Percentiles rank a stretch among this genome's conserved stretches.
Conservation (phyloP, 2,329 filamentous ascomycete species). For the Hypoxylon sp. region DNA sequence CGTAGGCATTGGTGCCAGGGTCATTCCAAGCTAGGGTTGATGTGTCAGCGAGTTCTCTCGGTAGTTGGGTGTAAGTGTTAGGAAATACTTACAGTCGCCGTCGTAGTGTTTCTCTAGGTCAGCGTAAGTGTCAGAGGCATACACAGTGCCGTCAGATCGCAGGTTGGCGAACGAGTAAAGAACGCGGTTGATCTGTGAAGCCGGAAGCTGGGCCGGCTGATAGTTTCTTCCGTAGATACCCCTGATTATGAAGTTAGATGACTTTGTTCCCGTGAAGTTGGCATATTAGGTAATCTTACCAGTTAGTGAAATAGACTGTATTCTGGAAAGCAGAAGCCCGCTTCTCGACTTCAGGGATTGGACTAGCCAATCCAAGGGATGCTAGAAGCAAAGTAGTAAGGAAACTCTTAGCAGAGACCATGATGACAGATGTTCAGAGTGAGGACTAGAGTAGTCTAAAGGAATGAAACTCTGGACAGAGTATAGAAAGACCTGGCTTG, state of each 20-base stretch:
- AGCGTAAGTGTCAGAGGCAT: slow-evolving; percentile 77
- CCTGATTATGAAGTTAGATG: slow-evolving; percentile 57
- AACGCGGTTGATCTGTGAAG: slow-evolving; percentile 80
- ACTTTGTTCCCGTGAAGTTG: neutral
- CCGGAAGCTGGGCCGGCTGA: slow-evolving; percentile 78
- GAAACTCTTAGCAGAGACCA: slow-evolving; percentile 50
- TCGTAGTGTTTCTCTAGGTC: slow-evolving; percentile 82
- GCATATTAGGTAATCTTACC: slow-evolving; percentile 56
- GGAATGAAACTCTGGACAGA: slow-evolving; percentile 27
- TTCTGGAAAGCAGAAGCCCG: slow-evolving; percentile 59
- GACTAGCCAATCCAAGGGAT: slow-evolving; percentile 47
- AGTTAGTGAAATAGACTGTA: slow-evolving; percentile 66
- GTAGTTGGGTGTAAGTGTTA: neutral
- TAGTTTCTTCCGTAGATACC: slow-evolving; percentile 82
- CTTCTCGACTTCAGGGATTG: slow-evolving; percentile 44
- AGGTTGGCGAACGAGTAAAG: slow-evolving; percentile 88
- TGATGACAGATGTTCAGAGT: slow-evolving; percentile 38
- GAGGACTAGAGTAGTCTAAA: slow-evolving; percentile 32
- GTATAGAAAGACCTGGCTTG: slow-evolving; percentile 31
- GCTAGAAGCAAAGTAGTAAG: slow-evolving; percentile 48
- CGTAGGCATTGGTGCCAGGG: slow-evolving; percentile 80
- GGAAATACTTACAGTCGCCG: slow-evolving; percentile 68
- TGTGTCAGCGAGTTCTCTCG: slow-evolving; percentile 35
- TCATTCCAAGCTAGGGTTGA: slow-evolving; percentile 69
- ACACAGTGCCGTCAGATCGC: slow-evolving; percentile 78